Conservation (phyloP, 352 stramenopile species). For the Pythium inflatum region DNA sequence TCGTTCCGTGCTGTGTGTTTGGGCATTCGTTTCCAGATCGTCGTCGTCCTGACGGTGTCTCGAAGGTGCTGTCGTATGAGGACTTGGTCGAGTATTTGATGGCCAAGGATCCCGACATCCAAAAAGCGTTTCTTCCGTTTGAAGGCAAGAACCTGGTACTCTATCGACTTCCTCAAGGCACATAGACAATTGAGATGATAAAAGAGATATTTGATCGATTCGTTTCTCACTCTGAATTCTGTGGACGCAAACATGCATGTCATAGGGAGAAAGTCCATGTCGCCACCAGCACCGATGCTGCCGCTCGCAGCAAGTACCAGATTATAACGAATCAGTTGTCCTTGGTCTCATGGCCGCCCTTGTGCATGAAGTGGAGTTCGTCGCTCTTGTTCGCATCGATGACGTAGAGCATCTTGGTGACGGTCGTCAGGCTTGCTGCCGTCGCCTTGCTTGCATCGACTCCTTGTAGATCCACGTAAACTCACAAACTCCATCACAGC, state of each 20-base stretch:
- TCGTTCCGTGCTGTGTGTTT: constrained; percentile 98
- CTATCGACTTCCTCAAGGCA: constrained; percentile 36
- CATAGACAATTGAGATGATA: neutral
- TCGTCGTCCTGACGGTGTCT: constrained; percentile 41
- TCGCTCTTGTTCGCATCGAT: no score
- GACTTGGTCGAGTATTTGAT: constrained; percentile 79
- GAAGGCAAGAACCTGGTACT: constrained; percentile 88
- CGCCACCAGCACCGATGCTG: no score
- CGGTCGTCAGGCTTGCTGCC: no score
- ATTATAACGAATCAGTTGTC: no score
- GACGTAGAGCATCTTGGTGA: no score
- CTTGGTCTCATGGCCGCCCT: no score
- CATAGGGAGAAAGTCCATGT: no score
- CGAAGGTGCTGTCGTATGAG: constrained; percentile 76
- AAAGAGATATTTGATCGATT: neutral
- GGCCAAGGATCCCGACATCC: constrained; percentile 67
- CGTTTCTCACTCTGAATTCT: neutral
- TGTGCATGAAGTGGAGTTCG: no score
- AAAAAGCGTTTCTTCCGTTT: constrained; percentile 70
- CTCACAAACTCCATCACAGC: neutral
- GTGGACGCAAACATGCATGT: no score
- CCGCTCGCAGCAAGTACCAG: no score
- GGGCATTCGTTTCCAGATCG: constrained; percentile 87
- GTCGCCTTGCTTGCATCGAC: no score
- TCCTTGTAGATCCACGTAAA: no score